Percentiles rank a stretch among this genome's conserved stretches.
Conservation (phyloP, 306 rosid genomes). For the Prunus salicina region DNA sequence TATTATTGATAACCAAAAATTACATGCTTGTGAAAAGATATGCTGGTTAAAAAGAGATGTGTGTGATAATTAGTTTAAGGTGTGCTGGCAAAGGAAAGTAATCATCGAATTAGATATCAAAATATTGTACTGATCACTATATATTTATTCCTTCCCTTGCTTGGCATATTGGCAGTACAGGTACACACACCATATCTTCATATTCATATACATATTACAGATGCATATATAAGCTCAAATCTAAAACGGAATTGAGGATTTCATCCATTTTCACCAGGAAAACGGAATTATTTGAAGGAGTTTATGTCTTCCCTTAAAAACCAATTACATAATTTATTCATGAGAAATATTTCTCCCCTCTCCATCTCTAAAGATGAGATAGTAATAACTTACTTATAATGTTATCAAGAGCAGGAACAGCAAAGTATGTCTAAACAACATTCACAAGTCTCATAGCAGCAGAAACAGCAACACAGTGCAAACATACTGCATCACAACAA, state of each 20-base stretch:
- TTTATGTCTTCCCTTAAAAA: too few relatives aligned
- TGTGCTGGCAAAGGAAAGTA: too few relatives aligned
- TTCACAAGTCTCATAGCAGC: slow-evolving; percentile 34
- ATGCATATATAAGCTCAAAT: background rate
- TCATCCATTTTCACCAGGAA: too few relatives aligned
- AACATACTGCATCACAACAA: slow-evolving; percentile 23
- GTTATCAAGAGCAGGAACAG: slow-evolving; percentile 28
- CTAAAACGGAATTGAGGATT: background rate
- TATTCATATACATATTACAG: too few relatives aligned
- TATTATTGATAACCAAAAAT: too few relatives aligned
- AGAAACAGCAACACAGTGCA: slow-evolving; percentile 30
- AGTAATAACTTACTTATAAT: background rate
- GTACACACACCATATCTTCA: too few relatives aligned
- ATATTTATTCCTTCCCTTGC: too few relatives aligned
- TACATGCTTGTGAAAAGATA: background rate
- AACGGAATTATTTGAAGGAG: too few relatives aligned
- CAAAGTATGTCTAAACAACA: slow-evolving; percentile 29
- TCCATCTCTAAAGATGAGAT: background rate
- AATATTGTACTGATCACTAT: too few relatives aligned
- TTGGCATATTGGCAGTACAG: too few relatives aligned
- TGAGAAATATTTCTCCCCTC: background rate
- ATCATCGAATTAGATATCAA: too few relatives aligned
- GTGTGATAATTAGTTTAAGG: too few relatives aligned
- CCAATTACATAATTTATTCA: background rate
- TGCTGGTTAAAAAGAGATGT: background rate